Evolutionary conservation across 768 basidiomycete species (phyloP).

Genomic region (Psilocybe subaeruginosa): DNA sequence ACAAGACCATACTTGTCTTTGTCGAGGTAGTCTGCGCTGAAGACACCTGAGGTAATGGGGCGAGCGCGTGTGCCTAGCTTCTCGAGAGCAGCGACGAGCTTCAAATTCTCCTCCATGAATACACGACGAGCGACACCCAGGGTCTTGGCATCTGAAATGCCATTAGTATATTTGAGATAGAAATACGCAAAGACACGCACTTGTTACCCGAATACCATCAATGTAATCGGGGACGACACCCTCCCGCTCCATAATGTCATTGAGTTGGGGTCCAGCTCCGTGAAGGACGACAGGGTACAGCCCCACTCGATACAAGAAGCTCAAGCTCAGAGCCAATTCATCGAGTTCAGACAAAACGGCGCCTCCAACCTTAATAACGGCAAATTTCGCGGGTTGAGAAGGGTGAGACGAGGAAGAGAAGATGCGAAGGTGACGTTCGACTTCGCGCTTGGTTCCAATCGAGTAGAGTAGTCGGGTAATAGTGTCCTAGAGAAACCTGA

Average conservation of each 20-base stretch:
- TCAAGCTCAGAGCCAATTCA: slow-evolving; percentile 92
- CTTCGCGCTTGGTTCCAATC: slow-evolving; percentile 95
- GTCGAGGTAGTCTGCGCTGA: slow-evolving; percentile 96
- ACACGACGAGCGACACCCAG: slow-evolving; percentile 93
- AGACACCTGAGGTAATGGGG: slow-evolving; percentile 97
- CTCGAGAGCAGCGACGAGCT: slow-evolving; percentile 91
- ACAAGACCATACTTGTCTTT: slow-evolving; percentile 94
- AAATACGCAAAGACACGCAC: slow-evolving; percentile 42
- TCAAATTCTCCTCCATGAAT: slow-evolving; percentile 97
- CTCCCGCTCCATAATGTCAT: slow-evolving; percentile 90
- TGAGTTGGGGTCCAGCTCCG: slow-evolving; percentile 94
- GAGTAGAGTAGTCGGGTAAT: slow-evolving; percentile 97
- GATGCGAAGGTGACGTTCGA: slow-evolving; percentile 97
- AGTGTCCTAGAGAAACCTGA: slow-evolving; percentile 68
- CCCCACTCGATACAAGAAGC: slow-evolving; percentile 95
- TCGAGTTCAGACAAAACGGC: slow-evolving; percentile 92
- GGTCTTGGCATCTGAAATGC: slow-evolving; percentile 80
- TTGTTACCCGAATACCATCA: slow-evolving; percentile 96
- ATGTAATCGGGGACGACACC: slow-evolving; percentile 97
- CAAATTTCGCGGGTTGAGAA: slow-evolving; percentile 91
- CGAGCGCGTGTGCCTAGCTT: slow-evolving; percentile 95
- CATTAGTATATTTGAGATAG: background rate
- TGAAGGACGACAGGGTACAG: slow-evolving; percentile 98
- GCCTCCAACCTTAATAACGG: slow-evolving; percentile 98
- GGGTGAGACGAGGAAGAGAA: slow-evolving; percentile 94